Evolutionary conservation across 1,139 yeast species (phyloP).

Genomic region (Pichia sp.): DNA sequence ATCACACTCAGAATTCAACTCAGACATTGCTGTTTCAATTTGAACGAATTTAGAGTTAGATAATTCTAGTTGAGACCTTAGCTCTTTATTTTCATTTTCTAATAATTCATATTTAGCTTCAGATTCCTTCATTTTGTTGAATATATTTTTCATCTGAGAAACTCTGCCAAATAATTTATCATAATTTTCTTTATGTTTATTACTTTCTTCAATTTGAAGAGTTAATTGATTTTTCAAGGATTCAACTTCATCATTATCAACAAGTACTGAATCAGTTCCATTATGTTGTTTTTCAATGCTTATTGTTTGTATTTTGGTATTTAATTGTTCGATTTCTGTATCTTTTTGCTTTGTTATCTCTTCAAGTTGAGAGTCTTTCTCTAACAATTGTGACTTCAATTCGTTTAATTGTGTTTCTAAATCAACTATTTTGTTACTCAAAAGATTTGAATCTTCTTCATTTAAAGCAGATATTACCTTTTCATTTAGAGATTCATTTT

Average conservation of each 20-base stretch:
- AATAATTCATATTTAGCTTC: constrained; percentile 63
- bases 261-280: constrained; percentile 5
- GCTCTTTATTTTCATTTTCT: constrained; percentile 27
- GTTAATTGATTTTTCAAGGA: constrained; percentile 33
- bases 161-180: constrained; percentile 68
- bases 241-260: constrained; percentile 2
- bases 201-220: constrained; percentile 49
- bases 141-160: constrained; percentile 73
- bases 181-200: constrained; percentile 63
- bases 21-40: constrained; percentile 26
- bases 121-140: constrained; percentile 69
- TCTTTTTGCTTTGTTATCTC: constrained; percentile 16
- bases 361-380: constrained; percentile 5
- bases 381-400: neutral
- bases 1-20: constrained; percentile 59
- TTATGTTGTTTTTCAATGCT: constrained; percentile 17
- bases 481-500: constrained; percentile 1
- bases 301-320: constrained; percentile 6
- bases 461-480: neutral
- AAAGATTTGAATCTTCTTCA: neutral
- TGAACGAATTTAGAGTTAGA: constrained; percentile 24
- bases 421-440: neutral
- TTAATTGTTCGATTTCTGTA: constrained; percentile 25
- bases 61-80: constrained; percentile 15
- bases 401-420: neutral